A percentile compares a stretch with the other conserved stretches of the same genome.
phyloP scores from a whole-genome alignment of 768 basidiomycete genomes.

The Amylocystis lapponica region DNA sequence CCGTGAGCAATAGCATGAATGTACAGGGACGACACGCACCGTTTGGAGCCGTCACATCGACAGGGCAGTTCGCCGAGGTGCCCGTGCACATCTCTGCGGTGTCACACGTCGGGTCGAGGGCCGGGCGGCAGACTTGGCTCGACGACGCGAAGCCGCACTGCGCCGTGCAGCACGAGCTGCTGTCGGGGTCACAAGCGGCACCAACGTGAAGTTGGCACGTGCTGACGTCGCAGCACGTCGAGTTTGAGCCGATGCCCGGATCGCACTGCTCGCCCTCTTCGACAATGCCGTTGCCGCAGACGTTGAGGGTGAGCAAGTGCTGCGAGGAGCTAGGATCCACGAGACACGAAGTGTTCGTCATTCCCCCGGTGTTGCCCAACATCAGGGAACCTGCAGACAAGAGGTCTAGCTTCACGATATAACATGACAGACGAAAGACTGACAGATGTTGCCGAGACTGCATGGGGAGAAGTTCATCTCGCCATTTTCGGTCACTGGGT shows the following conservation, averaged over 20 bases:
- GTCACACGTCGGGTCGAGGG: conserved; percentile 66
- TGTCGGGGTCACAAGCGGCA: conserved; percentile 75
- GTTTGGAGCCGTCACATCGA: conserved; percentile 55
- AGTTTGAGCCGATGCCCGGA: conserved; percentile 55
- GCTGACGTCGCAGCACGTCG: conserved; percentile 65
- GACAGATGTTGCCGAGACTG: conserved; percentile 81
- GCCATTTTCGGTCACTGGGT: conserved; percentile 56
- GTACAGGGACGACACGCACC: conserved; percentile 31
- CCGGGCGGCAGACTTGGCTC: conserved; percentile 65
- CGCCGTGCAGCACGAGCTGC: conserved; percentile 67
- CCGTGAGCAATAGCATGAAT: conserved; percentile 1
- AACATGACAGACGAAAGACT: too few relatives aligned
- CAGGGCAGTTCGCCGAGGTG: conserved; percentile 64
- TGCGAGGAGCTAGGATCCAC: conserved; percentile 44
- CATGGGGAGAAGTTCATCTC: conserved; percentile 76
- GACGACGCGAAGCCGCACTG: conserved; percentile 65
- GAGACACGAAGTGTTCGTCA: conserved; percentile 63
- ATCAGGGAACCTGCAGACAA: conserved; percentile 52
- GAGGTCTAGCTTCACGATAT: too few relatives aligned
- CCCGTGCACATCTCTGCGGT: conserved; percentile 71
- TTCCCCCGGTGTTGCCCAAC: conserved; percentile 35
- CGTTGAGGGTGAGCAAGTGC: conserved; percentile 54
- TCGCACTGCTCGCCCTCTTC: conserved; percentile 86
- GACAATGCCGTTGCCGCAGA: conserved; percentile 83
- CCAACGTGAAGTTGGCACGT: conserved; percentile 71